Base-by-base conservation (phyloP, 352 stramenopile genomes). In the Phytopythium sindhum region DNA sequence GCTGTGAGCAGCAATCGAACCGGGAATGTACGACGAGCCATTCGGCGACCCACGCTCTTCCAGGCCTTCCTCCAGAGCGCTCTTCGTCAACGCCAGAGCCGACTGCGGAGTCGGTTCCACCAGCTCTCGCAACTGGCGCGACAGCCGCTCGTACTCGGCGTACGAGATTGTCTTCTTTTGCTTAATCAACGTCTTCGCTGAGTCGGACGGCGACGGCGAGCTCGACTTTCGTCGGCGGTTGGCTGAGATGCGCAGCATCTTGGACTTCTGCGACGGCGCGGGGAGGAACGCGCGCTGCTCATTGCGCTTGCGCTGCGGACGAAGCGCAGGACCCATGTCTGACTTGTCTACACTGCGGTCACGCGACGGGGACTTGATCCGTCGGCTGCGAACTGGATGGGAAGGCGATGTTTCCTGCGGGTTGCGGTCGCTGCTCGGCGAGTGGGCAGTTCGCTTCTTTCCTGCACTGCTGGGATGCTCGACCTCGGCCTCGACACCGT, bases 121-220 rank as follows among this genome's bases (percentile, higher is more conserved):
- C 56, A 90, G 69, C 28, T 79, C 78, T 31, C 78, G 79, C 37
- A 92, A 68, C 59, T 91, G 78, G 23, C 72, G 75, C 63, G 85
- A 78, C 37, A 94, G 67, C 0, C 75, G 74, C 58, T 94, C 78
- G 56, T 89, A 92, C 51, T 94, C 85, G 53, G 91, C 81, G 42
- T 84, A 84, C 4, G 74, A 87, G 41, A 94, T 94, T 0, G 80
- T 76, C 60, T 91, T 91, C 65, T 86, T 83, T 64, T 89, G 79
- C 61, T 90, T 90, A 57, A 92, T 86, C 56, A 85, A 73, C 12
- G 79, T 62, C 29, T 82, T 56, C 11, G 82, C 79, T 23, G 81
- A 89, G 47, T 85, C 77, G 28, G 75, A 68, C 4, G 79, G 74
- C 53, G 77, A 78, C 17, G 66, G 64, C 4, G 73, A 77, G 33